Evolutionary conservation across 331 rosid species (phyloP), one percentile per base, ranked within the genome.

Genomic region (Spiraea crenata): DNA sequence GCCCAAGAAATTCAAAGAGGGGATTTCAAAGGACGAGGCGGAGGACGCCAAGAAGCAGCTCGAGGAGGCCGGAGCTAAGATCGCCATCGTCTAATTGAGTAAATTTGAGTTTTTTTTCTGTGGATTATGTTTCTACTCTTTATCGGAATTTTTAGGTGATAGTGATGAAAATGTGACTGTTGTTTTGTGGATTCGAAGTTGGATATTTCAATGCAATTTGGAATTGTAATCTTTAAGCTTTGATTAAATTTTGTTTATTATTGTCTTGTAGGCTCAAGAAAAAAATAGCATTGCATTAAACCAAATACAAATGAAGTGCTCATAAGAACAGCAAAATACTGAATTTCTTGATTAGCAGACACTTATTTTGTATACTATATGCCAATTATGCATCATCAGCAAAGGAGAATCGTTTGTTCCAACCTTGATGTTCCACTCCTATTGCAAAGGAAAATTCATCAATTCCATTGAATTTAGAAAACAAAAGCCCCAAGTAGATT

Each of bases 1-100:
- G 79, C 97, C 97, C 47, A 91, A 91, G 92, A 91, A 91, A 71
- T 88, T 91, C 57, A 88, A 85, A 66, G 92, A 88, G 67, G 97
- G 84, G 4, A 63, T 82, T 37, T 76, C 92, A 0, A 86, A 86
- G 70, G 97, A 91, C 3, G 97, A 91, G 39, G 97, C 95, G 0
- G 96, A 91, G 0, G 97, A 86, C 1, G 95, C 92, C 0, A 91
- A 88, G 91, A 91, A 88, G 81, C 89, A 85, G 78, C 96, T 91
- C 0, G 97, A 91, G 80, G 95, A 25, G 12, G 97, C 97, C 20
- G 97, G 97, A 31, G 97, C 96, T 5, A 91, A 88, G 83, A 69
- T 91, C 50, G 52, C 72, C 20, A 82, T 91, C 73, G 89, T 71
- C 80, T 91, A 75, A 65, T 42, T 15, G 38, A 12, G 1, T 1